A percentile compares a stretch with the other conserved stretches of the same genome.
phyloP scores from a whole-genome alignment of 2,329 filamentous ascomycete genomes.

The Laburnicola sp. region DNA sequence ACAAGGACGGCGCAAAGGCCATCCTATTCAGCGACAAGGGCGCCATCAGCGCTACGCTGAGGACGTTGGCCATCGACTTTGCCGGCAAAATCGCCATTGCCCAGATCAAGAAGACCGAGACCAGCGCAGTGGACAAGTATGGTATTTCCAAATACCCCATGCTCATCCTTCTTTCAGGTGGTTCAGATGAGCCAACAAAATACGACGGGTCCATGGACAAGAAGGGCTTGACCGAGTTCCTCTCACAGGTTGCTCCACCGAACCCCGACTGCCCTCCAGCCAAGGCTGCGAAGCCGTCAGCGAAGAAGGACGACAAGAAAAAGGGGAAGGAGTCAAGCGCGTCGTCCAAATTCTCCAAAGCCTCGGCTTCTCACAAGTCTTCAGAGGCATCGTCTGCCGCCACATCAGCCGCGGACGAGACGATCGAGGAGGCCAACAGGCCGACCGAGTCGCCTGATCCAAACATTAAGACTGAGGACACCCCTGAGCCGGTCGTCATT shows the following conservation, averaged over 20 bases:
- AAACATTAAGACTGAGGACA: constrained; percentile 49
- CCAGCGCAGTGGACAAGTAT: constrained; percentile 70
- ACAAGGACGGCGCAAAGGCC: constrained; percentile 74
- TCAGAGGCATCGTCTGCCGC: constrained; percentile 52
- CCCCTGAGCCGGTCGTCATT: constrained; percentile 54
- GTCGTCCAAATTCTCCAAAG: constrained; percentile 54
- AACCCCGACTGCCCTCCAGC: constrained; percentile 72
- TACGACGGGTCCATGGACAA: constrained; percentile 88
- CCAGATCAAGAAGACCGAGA: constrained; percentile 83
- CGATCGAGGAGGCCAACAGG: constrained; percentile 51
- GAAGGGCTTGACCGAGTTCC: constrained; percentile 76
- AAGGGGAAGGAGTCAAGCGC: constrained; percentile 49
- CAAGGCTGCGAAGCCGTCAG: constrained; percentile 50
- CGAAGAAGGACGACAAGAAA: constrained; percentile 50
- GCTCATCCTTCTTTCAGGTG: constrained; percentile 75
- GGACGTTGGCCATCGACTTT: constrained; percentile 88
- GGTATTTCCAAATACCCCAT: constrained; percentile 77
- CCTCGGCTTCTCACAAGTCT: constrained; percentile 57
- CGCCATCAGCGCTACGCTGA: constrained; percentile 78
- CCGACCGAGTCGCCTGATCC: constrained; percentile 60
- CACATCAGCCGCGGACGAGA: constrained; percentile 55
- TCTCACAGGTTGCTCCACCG: constrained; percentile 75
- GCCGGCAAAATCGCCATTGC: constrained; percentile 76
- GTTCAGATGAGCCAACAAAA: constrained; percentile 66
- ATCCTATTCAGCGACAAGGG: constrained; percentile 95